Percentiles rank a stretch among this genome's conserved stretches.
Conservation (phyloP, 805 yeast species). For the Cephaloascus albidus region DNA sequence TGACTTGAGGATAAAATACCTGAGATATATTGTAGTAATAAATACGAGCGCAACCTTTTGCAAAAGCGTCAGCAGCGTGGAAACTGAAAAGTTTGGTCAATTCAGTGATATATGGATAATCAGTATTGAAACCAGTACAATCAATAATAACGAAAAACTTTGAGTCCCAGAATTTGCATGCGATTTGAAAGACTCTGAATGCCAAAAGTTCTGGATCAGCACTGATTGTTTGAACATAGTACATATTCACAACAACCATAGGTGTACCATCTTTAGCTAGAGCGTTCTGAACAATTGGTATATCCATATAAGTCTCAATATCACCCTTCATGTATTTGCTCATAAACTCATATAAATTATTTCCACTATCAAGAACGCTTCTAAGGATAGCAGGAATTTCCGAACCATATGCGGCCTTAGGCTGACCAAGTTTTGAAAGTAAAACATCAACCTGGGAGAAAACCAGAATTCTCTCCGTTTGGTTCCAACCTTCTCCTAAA, state of each 20-base stretch:
- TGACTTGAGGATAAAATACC: slow-evolving; percentile 1
- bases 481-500: neutral
- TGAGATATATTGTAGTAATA: slow-evolving; percentile 43
- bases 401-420: slow-evolving; percentile 43
- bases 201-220: slow-evolving; percentile 38
- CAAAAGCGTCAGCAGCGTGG: slow-evolving; percentile 42
- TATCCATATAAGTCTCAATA: slow-evolving; percentile 30
- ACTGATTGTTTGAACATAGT: slow-evolving; percentile 17
- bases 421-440: slow-evolving; percentile 47
- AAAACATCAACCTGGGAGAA: slow-evolving; percentile 36
- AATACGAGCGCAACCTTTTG: slow-evolving; percentile 40
- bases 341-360: slow-evolving; percentile 65
- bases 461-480: slow-evolving; percentile 4
- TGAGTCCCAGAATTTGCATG: slow-evolving; percentile 64
- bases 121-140: slow-evolving; percentile 48
- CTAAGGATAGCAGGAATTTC: slow-evolving; percentile 47
- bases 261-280: slow-evolving; percentile 70
- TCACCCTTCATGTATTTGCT: slow-evolving; percentile 51
- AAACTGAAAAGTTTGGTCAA: slow-evolving; percentile 26
- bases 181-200: slow-evolving; percentile 53
- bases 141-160: slow-evolving; percentile 58
- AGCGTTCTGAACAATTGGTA: slow-evolving; percentile 48
- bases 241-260: slow-evolving; percentile 43
- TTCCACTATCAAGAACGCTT: slow-evolving; percentile 36
- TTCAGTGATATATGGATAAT: slow-evolving; percentile 9